Conservation (phyloP, 495 filamentous ascomycete species). For the Aspergillus panamensis region DNA sequence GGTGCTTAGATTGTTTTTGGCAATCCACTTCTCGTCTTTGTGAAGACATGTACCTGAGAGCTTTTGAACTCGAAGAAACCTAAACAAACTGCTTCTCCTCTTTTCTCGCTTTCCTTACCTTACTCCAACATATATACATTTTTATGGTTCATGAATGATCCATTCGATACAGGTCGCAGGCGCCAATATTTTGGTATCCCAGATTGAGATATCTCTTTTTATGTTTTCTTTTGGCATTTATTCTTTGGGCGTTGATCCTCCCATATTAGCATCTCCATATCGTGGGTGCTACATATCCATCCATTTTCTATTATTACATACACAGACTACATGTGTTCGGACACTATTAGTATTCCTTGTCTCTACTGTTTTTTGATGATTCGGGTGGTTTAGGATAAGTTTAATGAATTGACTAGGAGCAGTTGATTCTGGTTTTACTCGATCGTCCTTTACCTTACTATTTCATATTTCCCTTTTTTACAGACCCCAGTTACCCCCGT, state of each 20-base stretch:
- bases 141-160: constrained; percentile 15
- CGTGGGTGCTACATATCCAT: constrained; percentile 9
- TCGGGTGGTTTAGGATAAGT: constrained; percentile 2
- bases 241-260: constrained; percentile 15
- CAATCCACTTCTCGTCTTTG: constrained; percentile 7
- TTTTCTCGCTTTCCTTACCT: neutral
- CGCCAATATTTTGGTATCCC: constrained; percentile 28
- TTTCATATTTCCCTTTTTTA: constrained; percentile 3
- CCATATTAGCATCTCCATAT: constrained; percentile 12
- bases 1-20: constrained; percentile 6
- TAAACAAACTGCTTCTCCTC: neutral
- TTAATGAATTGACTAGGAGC: constrained; percentile 8
- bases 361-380: constrained; percentile 3
- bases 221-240: constrained; percentile 11
- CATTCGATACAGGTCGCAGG: constrained; percentile 33
- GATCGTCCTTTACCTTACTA: neutral
- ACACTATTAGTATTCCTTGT: neutral
- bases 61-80: constrained; percentile 1
- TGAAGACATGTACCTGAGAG: constrained; percentile 16
- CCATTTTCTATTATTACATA: constrained; percentile 10
- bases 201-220: constrained; percentile 21
- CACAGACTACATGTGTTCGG: constrained; percentile 7
- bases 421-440: constrained; percentile 12
- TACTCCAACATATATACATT: constrained; percentile 21
- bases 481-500: neutral